phyloP scores from a whole-genome alignment of 2,329 filamentous ascomycete genomes.

The Aspergillus neoniger region DNA sequence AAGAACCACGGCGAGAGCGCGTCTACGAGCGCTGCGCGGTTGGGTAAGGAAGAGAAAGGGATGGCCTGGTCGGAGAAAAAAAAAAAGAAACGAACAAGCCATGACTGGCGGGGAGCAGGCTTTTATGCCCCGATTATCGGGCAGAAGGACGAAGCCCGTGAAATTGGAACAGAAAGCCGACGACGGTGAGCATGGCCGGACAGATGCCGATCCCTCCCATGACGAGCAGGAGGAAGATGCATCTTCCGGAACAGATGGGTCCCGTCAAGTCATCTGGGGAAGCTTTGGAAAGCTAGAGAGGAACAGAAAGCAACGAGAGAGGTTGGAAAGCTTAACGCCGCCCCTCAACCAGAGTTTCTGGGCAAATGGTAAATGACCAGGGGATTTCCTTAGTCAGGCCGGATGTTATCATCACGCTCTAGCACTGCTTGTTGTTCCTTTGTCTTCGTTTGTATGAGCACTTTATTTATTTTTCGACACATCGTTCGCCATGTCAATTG shows the following conservation, averaged over 20 bases:
- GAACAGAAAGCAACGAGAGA: neutral
- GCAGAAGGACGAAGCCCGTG: neutral
- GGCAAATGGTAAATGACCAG: neutral
- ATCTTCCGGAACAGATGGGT: neutral
- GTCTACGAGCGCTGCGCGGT: neutral
- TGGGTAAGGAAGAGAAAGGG: neutral
- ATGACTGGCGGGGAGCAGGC: neutral
- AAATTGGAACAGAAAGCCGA: neutral
- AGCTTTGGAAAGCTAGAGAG: neutral
- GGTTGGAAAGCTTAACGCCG: neutral
- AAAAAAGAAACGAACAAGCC: neutral
- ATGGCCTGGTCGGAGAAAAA: neutral
- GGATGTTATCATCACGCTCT: neutral
- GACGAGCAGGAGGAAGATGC: neutral
- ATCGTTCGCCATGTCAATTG: neutral
- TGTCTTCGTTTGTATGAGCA: too few relatives aligned
- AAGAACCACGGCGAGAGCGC: neutral
- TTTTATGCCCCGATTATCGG: conserved; percentile 3
- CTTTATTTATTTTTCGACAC: too few relatives aligned
- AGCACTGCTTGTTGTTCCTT: too few relatives aligned
- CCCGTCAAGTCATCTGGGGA: neutral
- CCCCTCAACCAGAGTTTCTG: too few relatives aligned
- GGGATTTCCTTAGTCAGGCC: neutral
- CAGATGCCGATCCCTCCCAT: conserved; percentile 8
- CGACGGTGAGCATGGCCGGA: neutral